phyloP scores from a whole-genome alignment of 2,329 filamentous ascomycete genomes.

The Xylariaceae sp. region DNA sequence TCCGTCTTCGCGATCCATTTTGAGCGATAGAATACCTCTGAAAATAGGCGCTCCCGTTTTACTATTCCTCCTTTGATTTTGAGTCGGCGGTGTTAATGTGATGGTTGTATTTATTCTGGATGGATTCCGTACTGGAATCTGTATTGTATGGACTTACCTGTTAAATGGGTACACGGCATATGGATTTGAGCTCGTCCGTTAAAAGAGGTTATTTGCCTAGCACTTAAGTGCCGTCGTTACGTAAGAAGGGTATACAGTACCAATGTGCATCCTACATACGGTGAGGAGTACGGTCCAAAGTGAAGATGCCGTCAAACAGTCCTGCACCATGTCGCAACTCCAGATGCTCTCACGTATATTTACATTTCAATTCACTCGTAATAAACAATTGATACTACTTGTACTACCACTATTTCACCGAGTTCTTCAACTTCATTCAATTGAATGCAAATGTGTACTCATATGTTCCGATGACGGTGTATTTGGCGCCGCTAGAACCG shows the following conservation, averaged over 20 bases:
- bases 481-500: too few species aligned
- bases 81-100: not conserved
- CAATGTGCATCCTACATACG: not conserved
- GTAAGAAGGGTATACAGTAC: not conserved
- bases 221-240: too few species aligned
- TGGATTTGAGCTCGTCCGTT: not conserved
- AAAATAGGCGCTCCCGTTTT: not conserved
- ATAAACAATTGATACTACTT: too few species aligned
- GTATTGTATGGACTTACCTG: not conserved
- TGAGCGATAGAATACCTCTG: not conserved
- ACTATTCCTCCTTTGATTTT: not conserved
- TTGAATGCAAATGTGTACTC: not conserved
- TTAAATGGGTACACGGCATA: not conserved
- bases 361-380: too few species aligned
- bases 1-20: conserved; percentile 31
- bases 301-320: too few species aligned
- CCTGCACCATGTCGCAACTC: too few species aligned
- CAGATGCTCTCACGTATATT: too few species aligned
- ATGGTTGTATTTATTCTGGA: not conserved
- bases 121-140: not conserved
- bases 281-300: too few species aligned
- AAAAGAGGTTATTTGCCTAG: not conserved
- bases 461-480: too few species aligned
- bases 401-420: too few species aligned
- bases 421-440: too few species aligned